Base-by-base conservation (phyloP, 371 early-diverging fungal genomes). In the Funneliformis caledonium region DNA sequence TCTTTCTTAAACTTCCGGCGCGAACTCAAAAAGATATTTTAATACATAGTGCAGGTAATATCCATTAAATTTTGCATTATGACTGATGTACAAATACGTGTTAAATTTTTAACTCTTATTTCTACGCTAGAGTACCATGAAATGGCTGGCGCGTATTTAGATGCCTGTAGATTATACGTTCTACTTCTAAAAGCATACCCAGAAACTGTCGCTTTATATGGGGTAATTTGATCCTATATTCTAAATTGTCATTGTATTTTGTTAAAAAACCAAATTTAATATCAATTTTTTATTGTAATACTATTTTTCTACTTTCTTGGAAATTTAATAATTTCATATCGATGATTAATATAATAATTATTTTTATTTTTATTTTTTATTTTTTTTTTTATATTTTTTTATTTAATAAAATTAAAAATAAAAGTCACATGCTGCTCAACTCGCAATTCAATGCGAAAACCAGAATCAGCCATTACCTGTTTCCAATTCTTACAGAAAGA, bases 401-500 rank as follows among this genome's bases (percentile, higher is more conserved):
- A 11, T 64, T 64, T 14, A 64, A 26, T 64, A 37, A 37, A 31
- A 7, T 26, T 26, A 26, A 31, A 67, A 0, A 11, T 26, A 0
- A 60, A 75, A 76, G 77, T 43, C 48, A 62, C 77, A 76, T 43
- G 77, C 77, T 47, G 77, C 77, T 22, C 64, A 76, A 62, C 64
- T 76, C 10, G 65, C 77, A 5, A 45, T 76, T n/a, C 43, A 59
- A 48, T 76, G 77, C 16, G 77, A 76, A 64, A 42, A 16, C 5
- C n/a, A 76, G 47, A 33, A 60, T 22, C 31, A 48, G 26, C 77
- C 64, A 26, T 22, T 76, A 9, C 8, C 47, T 62, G 56, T 50
- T 50, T 56, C 11, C 14, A 76, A 62, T 62, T 19, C 62, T 2
- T 76, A 76, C 19, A n/a, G 77, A 31, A 76, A 45, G 37, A 37